These are phyloP conservation scores for Phytophthora rubi DNA, from an alignment of 352 stramenopile species.

Conservation along the genomic window DNA sequence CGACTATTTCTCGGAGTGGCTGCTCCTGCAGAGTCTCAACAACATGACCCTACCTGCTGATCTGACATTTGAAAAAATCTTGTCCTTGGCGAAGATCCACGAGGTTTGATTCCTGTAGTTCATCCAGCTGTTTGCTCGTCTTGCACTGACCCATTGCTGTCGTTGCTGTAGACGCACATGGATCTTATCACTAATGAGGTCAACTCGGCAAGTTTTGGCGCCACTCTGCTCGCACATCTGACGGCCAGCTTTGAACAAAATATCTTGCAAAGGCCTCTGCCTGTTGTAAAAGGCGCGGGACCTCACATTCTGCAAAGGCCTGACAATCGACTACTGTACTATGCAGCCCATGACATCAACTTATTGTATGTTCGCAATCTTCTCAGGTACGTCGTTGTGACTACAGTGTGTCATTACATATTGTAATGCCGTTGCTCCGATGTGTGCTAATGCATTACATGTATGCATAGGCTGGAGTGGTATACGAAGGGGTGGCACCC, in stretches of 20 bases:
- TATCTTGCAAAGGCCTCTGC: conserved; percentile 46
- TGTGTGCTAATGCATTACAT: conserved; percentile 4
- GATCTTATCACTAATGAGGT: conserved; percentile 83
- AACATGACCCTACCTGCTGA: conserved; percentile 74
- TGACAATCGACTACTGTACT: conserved; percentile 71
- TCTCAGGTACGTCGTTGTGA: conserved; percentile 46
- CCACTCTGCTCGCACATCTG: conserved; percentile 78
- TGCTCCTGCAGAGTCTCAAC: conserved; percentile 77
- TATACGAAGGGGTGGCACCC: conserved; percentile 73
- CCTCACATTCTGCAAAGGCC: conserved; percentile 57
- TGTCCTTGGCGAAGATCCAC: conserved; percentile 63
- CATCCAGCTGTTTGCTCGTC: background rate
- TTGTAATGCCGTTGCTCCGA: background rate
- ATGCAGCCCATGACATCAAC: conserved; percentile 85
- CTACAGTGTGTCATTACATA: background rate
- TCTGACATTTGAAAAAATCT: conserved; percentile 69
- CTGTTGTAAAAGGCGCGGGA: conserved; percentile 50
- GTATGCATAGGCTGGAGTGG: conserved; percentile 62
- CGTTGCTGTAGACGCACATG: conserved; percentile 63
- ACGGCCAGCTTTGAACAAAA: conserved; percentile 79
- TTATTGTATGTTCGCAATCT: conserved; percentile 79
- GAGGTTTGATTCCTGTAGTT: conserved; percentile 38
- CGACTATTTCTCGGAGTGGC: conserved; percentile 82
- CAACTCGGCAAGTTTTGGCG: conserved; percentile 78
- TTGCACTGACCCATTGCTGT: conserved; percentile 2